Evolutionary conservation across 2,329 filamentous ascomycete genomes (phyloP).

Genomic region (Coccinonectria pachysandricola): DNA sequence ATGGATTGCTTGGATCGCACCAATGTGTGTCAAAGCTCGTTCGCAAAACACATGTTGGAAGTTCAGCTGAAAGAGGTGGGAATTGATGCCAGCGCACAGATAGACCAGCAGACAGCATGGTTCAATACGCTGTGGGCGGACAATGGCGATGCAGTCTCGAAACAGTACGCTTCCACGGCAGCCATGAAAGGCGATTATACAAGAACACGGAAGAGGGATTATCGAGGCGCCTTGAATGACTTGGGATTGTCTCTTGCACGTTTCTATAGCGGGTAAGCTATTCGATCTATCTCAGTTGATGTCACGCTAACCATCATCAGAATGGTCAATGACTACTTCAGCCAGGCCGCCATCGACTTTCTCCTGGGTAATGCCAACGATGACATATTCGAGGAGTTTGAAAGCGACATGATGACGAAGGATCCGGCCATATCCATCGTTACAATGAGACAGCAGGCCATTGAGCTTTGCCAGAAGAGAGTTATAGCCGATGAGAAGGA

Average conservation of each 20-base stretch:
- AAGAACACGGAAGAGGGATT: constrained; percentile 79
- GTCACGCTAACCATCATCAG: constrained; percentile 38
- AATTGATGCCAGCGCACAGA: constrained; percentile 62
- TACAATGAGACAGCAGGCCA: constrained; percentile 77
- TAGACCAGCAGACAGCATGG: constrained; percentile 75
- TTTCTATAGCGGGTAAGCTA: constrained; percentile 53
- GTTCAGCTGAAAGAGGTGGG: constrained; percentile 66
- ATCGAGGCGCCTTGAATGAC: constrained; percentile 83
- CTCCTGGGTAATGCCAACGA: constrained; percentile 80
- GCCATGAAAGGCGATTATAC: constrained; percentile 97
- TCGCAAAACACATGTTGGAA: constrained; percentile 74
- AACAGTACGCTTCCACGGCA: constrained; percentile 90
- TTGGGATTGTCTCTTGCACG: constrained; percentile 78
- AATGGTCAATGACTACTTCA: constrained; percentile 96
- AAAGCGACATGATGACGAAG: constrained; percentile 82
- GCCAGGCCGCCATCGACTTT: constrained; percentile 90
- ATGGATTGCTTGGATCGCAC: constrained; percentile 98
- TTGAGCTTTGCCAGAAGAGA: constrained; percentile 78
- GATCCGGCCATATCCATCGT: constrained; percentile 83
- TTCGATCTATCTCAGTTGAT: neutral
- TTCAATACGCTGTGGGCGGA: constrained; percentile 97
- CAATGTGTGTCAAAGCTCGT: constrained; percentile 90
- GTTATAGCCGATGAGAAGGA: constrained; percentile 77
- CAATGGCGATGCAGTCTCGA: constrained; percentile 91
- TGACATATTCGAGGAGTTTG: constrained; percentile 86